phyloP scores from a whole-genome alignment of 139 green algal genomes.

The Desmodesmus armatus region DNA sequence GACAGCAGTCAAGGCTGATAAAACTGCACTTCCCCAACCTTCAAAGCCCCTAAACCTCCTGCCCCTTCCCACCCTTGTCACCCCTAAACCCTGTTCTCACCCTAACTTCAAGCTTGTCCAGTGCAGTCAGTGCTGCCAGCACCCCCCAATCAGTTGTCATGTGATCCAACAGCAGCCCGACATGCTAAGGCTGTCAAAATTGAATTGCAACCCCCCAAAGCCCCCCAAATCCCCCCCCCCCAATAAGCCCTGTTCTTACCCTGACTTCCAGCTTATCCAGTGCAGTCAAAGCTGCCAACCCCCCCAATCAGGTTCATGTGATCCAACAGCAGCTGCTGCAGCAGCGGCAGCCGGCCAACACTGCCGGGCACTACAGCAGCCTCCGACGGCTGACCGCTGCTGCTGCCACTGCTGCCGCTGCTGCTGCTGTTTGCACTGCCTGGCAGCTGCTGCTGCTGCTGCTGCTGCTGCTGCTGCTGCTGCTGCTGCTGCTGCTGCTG shows the following conservation, averaged over 20 bases:
- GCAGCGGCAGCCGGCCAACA: not conserved
- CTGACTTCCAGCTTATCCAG: not conserved
- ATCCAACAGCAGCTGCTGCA: conserved; percentile 28
- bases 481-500: not conserved
- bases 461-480: not conserved
- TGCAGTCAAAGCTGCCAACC: not conserved
- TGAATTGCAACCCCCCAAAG: no score
- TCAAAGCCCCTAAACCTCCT: no score
- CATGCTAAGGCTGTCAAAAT: no score
- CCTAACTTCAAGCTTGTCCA: not conserved
- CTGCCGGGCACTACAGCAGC: not conserved
- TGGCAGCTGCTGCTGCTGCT: not conserved
- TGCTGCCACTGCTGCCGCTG: conserved; percentile 5
- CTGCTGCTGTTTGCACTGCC: not conserved
- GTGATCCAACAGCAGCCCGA: no score
- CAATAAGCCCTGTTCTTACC: no score
- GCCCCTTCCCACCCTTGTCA: no score
- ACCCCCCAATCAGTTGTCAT: no score
- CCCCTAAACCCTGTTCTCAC: no score
- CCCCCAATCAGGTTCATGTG: conserved; percentile 10
- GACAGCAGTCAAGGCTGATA: no score
- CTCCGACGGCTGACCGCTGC: not conserved
- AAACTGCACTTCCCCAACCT: no score
- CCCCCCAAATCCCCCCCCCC: no score
- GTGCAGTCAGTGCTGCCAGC: no score